These are phyloP conservation scores for Saussurea involucrata DNA, from an alignment of 129 eudicot genomes.

Conservation along the genomic window DNA sequence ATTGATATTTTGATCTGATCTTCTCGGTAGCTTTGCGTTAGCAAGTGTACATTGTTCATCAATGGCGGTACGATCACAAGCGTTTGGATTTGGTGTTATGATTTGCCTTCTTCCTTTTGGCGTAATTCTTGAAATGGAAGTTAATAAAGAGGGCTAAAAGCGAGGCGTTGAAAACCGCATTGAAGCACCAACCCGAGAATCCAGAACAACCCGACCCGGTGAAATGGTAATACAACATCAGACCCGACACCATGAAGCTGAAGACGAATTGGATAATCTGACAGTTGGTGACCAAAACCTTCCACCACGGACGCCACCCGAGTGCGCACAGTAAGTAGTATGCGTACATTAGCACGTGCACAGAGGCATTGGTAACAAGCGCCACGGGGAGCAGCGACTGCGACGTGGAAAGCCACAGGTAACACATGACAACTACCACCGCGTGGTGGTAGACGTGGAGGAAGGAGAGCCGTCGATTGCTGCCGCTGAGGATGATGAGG, in stretches of 20 bases:
- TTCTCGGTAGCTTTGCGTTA: too few species aligned
- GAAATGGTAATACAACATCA: constrained; percentile 75
- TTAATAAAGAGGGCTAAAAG: constrained; percentile 68
- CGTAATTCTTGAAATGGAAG: constrained; percentile 73
- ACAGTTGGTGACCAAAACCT: constrained; percentile 75
- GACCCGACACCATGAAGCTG: constrained; percentile 66
- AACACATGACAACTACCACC: constrained; percentile 78
- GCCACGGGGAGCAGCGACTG: constrained; percentile 86
- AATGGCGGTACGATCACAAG: constrained; percentile 18
- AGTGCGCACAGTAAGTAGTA: constrained; percentile 66
- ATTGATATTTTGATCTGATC: background rate
- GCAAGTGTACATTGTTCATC: background rate
- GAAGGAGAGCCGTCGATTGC: constrained; percentile 65
- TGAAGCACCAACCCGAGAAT: constrained; percentile 78
- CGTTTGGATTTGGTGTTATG: constrained; percentile 19
- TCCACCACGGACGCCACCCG: constrained; percentile 89
- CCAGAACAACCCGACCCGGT: constrained; percentile 68
- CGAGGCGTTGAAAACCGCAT: constrained; percentile 79
- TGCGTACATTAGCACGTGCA: constrained; percentile 90
- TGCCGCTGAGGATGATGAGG: constrained; percentile 56
- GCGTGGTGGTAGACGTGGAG: constrained; percentile 98
- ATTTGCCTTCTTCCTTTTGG: constrained; percentile 26
- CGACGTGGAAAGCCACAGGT: constrained; percentile 59
- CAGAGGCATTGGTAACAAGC: constrained; percentile 76
- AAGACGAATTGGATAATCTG: constrained; percentile 90